A percentile compares a stretch with the other conserved stretches of the same genome.
Evolutionary conservation across 768 basidiomycete species (phyloP).

Genomic region (Boletus subcaerulescens): DNA sequence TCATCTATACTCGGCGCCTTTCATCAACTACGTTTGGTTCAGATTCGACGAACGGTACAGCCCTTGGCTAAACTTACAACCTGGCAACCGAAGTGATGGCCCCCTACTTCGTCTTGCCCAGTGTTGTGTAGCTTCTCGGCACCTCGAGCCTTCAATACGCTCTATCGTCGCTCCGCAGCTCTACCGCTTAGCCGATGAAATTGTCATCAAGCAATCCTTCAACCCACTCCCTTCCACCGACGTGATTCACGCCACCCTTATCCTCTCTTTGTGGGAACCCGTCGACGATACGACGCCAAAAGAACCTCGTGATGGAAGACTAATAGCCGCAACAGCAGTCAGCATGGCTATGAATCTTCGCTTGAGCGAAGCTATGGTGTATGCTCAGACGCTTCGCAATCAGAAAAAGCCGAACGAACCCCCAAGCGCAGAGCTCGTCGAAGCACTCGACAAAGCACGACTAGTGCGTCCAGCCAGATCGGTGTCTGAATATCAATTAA

Average conservation of each 20-base stretch:
- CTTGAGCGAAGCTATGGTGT: conserved; percentile 36
- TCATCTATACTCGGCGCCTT: background rate
- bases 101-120: conserved; percentile 43
- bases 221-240: conserved; percentile 41
- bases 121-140: conserved; percentile 45
- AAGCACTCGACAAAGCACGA: conserved; percentile 36
- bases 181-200: conserved; percentile 40
- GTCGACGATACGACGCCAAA: conserved; percentile 32
- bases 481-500: conserved; percentile 14
- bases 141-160: conserved; percentile 37
- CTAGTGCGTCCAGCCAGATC: conserved; percentile 29
- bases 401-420: conserved; percentile 28
- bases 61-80: conserved; percentile 44
- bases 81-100: conserved; percentile 26
- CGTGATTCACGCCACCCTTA: conserved; percentile 39
- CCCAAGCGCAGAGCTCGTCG: conserved; percentile 29
- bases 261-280: conserved; percentile 45
- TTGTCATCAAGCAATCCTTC: conserved; percentile 39
- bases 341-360: conserved; percentile 47
- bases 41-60: conserved; percentile 44
- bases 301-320: conserved; percentile 37
- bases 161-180: conserved; percentile 38
- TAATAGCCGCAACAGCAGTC: conserved; percentile 41
- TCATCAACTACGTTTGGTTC: background rate
- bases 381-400: conserved; percentile 29